Percentiles rank a stretch among this genome's conserved stretches.
Conservation (phyloP, 2,329 filamentous ascomycete genomes). For the Fusarium metavorans region DNA sequence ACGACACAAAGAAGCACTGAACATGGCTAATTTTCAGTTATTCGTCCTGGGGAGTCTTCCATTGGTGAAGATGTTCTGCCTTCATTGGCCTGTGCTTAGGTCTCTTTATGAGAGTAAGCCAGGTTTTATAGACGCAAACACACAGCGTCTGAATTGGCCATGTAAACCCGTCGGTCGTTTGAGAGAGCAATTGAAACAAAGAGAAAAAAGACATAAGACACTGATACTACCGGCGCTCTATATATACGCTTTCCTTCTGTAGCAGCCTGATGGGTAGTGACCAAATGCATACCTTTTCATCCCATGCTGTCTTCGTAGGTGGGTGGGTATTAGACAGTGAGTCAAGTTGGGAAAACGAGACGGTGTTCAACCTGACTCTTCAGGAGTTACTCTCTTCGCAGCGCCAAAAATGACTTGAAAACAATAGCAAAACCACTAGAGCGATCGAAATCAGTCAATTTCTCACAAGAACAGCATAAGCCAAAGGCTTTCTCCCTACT, state of each 20-base stretch:
- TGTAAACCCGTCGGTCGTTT: not conserved
- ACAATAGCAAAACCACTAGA: not conserved
- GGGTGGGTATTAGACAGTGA: not conserved
- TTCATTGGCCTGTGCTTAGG: not conserved
- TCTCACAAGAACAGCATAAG: not conserved
- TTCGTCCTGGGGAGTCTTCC: no score
- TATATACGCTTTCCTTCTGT: not conserved
- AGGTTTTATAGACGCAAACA: not conserved
- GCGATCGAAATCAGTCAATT: not conserved
- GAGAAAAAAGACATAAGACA: fast-evolving
- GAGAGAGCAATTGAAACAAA: not conserved
- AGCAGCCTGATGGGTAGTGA: not conserved
- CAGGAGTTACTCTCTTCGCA: fast-evolving
- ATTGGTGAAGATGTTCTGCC: not conserved
- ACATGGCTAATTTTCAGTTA: not conserved
- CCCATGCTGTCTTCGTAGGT: not conserved
- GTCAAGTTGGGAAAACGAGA: not conserved
- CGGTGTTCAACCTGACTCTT: not conserved
- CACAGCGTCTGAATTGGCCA: not conserved
- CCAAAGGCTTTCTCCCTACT: no score
- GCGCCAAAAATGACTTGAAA: not conserved
- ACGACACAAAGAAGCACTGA: not conserved
- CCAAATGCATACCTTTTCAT: not conserved
- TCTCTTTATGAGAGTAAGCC: not conserved
- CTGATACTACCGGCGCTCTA: not conserved